These are phyloP conservation scores for Daphne laureola DNA, from an alignment of 441 rosid genomes.

Conservation along the genomic window DNA sequence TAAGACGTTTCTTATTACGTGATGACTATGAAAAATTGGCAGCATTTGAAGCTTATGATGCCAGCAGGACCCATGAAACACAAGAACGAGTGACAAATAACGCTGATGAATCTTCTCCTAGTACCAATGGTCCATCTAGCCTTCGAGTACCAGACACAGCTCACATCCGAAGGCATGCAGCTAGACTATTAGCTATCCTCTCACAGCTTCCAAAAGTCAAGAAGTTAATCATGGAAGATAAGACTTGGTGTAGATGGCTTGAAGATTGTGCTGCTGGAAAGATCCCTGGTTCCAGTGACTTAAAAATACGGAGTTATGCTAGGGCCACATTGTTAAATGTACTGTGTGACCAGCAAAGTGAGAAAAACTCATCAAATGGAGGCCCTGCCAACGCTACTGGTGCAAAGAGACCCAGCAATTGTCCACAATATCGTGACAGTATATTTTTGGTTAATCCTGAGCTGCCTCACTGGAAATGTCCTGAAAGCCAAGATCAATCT, in stretches of 20 bases:
- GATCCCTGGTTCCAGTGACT: conserved; percentile 70
- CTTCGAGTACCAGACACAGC: conserved; percentile 86
- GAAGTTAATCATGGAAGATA: conserved; percentile 60
- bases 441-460: conserved; percentile 84
- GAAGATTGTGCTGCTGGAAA: conserved; percentile 82
- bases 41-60: conserved; percentile 89
- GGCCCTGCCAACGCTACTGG: conserved; percentile 25
- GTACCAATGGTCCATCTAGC: conserved; percentile 44
- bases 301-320: conserved; percentile 83
- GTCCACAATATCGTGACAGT: conserved; percentile 69
- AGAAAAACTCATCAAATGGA: conserved; percentile 22
- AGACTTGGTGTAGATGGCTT: conserved; percentile 82
- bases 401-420: conserved; percentile 30
- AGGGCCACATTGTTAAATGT: conserved; percentile 72
- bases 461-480: conserved; percentile 71
- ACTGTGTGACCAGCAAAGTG: conserved; percentile 46
- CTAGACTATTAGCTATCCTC: conserved; percentile 74
- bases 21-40: conserved; percentile 95
- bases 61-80: conserved; percentile 64
- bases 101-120: conserved; percentile 35
- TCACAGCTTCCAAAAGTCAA: conserved; percentile 73
- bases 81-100: conserved; percentile 38
- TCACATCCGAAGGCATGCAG: conserved; percentile 91
- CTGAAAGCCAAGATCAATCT: conserved; percentile 31
- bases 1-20: conserved; percentile 67